These are phyloP conservation scores for Plasmodium reichenowi DNA, from an alignment of 169 alveolate species.

Conservation along the genomic window DNA sequence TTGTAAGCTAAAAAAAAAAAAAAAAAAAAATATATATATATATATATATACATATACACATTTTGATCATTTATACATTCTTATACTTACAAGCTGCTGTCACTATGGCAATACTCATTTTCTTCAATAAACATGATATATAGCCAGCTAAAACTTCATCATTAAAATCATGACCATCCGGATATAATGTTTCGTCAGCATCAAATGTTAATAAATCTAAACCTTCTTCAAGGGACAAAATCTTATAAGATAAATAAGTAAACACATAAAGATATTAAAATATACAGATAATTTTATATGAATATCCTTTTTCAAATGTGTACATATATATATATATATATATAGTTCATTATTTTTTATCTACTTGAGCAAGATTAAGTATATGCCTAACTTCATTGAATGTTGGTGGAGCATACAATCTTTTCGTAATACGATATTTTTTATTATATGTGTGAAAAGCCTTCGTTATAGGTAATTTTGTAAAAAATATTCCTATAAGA, in stretches of 20 bases:
- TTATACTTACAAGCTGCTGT: conserved; percentile 78
- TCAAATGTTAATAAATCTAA: conserved; percentile 78
- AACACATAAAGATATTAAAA: too few relatives aligned
- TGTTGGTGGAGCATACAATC: conserved; percentile 76
- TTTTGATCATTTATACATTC: not conserved
- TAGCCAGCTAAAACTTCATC: conserved; percentile 60
- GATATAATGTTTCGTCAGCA: conserved; percentile 81
- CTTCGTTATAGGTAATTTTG: conserved; percentile 64
- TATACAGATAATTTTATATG: too few relatives aligned
- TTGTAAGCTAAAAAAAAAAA: conserved; percentile 80
- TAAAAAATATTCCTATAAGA: conserved; percentile 59
- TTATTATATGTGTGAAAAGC: conserved; percentile 75
- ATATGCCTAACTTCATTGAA: conserved; percentile 76
- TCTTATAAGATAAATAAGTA: not conserved
- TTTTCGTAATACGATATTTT: conserved; percentile 48
- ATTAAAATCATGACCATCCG: conserved; percentile 75
- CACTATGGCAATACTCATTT: conserved; percentile 76
- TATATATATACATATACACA: conserved; percentile 4
- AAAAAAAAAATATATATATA: not conserved
- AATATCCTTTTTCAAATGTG: too few relatives aligned
- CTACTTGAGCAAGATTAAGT: conserved; percentile 78
- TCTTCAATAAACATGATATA: conserved; percentile 65
- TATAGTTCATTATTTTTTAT: not conserved
- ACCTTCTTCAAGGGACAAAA: conserved; percentile 49
- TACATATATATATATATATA: too few relatives aligned